Evolutionary conservation across 805 yeast genomes (phyloP).

Genomic region (Candida methanosorbosa): DNA sequence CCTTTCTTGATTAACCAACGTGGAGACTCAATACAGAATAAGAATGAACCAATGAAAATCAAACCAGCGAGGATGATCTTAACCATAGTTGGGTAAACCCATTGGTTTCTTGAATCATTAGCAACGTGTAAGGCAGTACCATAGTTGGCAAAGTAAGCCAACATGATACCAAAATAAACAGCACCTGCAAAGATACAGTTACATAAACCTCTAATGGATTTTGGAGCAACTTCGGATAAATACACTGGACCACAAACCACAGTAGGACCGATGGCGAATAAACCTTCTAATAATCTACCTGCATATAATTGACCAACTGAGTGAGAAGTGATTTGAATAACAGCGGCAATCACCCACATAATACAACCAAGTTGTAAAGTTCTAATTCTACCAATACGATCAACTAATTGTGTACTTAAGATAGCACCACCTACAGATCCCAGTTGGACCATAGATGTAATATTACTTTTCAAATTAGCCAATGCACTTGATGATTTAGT

Average conservation of each 20-base stretch:
- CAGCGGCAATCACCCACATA: conserved; percentile 35
- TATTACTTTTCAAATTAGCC: conserved; percentile 44
- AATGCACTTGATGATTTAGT: conserved; percentile 23
- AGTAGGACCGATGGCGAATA: conserved; percentile 45
- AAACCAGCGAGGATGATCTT: conserved; percentile 41
- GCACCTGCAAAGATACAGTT: conserved; percentile 49
- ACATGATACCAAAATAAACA: conserved; percentile 45
- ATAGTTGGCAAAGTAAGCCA: conserved; percentile 40
- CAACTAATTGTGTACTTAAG: conserved; percentile 38
- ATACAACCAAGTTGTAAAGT: conserved; percentile 35
- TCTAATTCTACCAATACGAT: conserved; percentile 42
- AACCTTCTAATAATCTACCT: conserved; percentile 47
- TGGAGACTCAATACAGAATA: too few relatives aligned
- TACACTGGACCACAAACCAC: conserved; percentile 49
- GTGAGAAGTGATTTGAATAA: conserved; percentile 39
- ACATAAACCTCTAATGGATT: conserved; percentile 41
- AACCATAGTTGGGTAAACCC: conserved; percentile 44
- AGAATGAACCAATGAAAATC: conserved; percentile 30
- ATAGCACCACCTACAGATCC: conserved; percentile 43
- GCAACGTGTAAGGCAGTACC: conserved; percentile 41
- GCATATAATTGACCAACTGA: conserved; percentile 43
- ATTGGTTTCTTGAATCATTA: conserved; percentile 28
- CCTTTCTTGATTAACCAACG: conserved; percentile 35
- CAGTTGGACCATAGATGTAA: conserved; percentile 50
- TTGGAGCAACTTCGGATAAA: conserved; percentile 45